Percentiles rank a stretch among this genome's conserved stretches.
These are phyloP conservation scores for Darksidea phi DNA, from an alignment of 495 filamentous ascomycete species.

Conservation along the genomic window DNA sequence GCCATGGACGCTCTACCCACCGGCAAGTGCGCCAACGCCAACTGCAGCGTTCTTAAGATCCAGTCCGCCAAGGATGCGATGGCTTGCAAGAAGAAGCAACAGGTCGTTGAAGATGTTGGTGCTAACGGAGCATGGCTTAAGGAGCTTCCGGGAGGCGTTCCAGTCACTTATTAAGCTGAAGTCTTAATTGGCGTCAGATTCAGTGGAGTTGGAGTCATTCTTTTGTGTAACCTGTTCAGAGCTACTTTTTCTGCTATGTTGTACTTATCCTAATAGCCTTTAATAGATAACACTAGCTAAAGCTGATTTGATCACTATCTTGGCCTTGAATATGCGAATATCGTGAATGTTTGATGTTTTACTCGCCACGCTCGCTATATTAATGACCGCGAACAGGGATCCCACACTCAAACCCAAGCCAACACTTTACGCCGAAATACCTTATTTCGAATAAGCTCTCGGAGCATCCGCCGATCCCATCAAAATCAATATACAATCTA, in stretches of 20 bases:
- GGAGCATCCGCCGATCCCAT: conserved; percentile 1
- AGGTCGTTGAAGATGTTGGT: conserved; percentile 20
- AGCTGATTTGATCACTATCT: no score
- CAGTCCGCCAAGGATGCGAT: conserved; percentile 25
- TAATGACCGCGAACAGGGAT: not conserved
- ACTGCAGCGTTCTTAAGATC: conserved; percentile 33
- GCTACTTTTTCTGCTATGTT: no score
- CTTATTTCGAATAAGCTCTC: conserved; percentile 1
- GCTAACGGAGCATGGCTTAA: conserved; percentile 26
- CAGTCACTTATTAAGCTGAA: conserved; percentile 11
- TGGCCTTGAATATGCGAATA: not conserved
- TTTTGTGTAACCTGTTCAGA: no score
- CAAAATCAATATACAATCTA: not conserved
- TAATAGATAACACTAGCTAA: no score
- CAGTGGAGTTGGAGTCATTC: no score
- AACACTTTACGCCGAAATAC: not conserved
- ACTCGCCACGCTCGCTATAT: not conserved
- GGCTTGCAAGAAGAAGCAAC: conserved; percentile 29
- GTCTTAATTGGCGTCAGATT: no score
- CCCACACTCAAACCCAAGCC: no score
- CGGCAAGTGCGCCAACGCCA: conserved; percentile 32
- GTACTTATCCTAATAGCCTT: no score
- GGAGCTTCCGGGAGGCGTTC: conserved; percentile 25
- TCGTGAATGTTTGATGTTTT: not conserved
- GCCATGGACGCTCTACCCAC: conserved; percentile 32